These are phyloP conservation scores for Gnomoniopsis sp. DNA, from an alignment of 2,329 filamentous ascomycete genomes.

Conservation along the genomic window DNA sequence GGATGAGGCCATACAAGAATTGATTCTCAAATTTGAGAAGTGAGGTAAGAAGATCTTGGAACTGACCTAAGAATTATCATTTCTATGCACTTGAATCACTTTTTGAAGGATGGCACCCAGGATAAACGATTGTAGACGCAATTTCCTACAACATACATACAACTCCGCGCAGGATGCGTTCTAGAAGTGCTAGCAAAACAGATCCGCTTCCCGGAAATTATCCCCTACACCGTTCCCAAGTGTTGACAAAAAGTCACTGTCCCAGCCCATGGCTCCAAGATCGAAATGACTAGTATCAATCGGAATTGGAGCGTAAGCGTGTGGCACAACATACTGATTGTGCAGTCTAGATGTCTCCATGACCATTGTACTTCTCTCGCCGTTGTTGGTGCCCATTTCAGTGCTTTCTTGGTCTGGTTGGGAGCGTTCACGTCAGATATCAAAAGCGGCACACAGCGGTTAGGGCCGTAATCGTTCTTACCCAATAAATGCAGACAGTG, in stretches of 20 bases:
- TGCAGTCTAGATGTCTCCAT: background rate
- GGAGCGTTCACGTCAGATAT: background rate
- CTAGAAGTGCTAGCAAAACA: conserved; percentile 1
- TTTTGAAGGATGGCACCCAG: background rate
- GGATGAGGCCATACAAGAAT: conserved; percentile 6
- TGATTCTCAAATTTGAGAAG: background rate
- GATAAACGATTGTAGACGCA: background rate
- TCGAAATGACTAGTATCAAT: conserved; percentile 11
- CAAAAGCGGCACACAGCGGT: background rate
- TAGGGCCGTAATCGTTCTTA: background rate
- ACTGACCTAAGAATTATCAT: too few species aligned
- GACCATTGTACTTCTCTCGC: background rate
- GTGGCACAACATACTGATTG: background rate
- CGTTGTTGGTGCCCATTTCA: background rate
- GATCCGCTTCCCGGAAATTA: conserved; percentile 6
- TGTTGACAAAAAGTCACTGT: conserved; percentile 7
- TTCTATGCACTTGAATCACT: too few species aligned
- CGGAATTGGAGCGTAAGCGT: conserved; percentile 8
- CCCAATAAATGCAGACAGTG: conserved; percentile 14
- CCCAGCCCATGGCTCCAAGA: conserved; percentile 12
- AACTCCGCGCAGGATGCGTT: background rate
- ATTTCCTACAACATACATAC: background rate
- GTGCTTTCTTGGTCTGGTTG: background rate
- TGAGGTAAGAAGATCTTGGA: too few species aligned
- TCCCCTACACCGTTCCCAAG: conserved; percentile 2